These are phyloP conservation scores for Fusarium sterilihyphosum DNA, from an alignment of 2,329 filamentous ascomycete genomes.

Conservation along the genomic window DNA sequence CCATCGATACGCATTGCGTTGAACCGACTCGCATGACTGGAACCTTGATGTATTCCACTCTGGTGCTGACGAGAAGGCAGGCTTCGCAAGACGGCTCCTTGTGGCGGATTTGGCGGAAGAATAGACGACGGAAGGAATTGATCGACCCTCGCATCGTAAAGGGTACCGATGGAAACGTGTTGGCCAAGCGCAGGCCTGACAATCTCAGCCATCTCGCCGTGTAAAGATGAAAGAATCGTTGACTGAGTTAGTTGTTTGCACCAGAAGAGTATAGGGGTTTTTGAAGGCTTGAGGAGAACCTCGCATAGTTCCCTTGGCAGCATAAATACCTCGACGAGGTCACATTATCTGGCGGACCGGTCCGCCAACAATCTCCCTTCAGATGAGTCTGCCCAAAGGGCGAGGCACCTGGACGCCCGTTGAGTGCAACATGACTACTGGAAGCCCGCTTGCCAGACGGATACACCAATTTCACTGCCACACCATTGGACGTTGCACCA, in stretches of 20 bases:
- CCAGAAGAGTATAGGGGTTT: accelerated
- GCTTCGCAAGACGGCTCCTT: not conserved
- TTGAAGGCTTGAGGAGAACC: not conserved
- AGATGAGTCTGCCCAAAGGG: not conserved
- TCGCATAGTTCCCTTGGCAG: accelerated
- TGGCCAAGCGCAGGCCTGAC: constrained; percentile 6
- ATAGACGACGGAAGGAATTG: constrained; percentile 14
- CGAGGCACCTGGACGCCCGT: too few species aligned
- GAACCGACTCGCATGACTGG: not conserved
- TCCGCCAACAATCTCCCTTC: too few species aligned
- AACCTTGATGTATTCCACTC: not conserved
- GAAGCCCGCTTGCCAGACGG: not conserved
- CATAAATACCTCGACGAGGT: not conserved
- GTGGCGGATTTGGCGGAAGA: not conserved
- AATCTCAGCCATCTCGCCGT: not conserved
- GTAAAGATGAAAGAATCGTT: accelerated
- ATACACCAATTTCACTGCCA: not conserved
- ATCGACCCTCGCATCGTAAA: constrained; percentile 28
- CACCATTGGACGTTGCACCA: not conserved
- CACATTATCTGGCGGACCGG: not conserved
- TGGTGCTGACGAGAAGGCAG: not conserved
- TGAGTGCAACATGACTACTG: not conserved
- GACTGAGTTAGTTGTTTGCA: too few species aligned
- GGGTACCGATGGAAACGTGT: constrained; percentile 11
- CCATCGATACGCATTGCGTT: not conserved